These are phyloP conservation scores for Cyanophora paradoxa DNA, from an alignment of 78 protist species.

Conservation along the genomic window DNA sequence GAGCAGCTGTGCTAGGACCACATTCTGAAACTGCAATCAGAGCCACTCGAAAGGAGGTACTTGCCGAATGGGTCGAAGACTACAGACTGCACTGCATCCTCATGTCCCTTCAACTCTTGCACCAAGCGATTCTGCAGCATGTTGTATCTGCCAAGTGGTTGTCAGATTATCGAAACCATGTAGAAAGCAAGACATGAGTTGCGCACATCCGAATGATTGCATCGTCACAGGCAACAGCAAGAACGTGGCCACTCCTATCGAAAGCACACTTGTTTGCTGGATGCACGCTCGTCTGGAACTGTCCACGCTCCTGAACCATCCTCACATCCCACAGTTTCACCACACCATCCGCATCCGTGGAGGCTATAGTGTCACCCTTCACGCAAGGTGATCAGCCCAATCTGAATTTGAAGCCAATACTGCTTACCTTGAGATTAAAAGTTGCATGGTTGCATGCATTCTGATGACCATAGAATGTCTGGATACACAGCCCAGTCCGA, in stretches of 20 bases:
- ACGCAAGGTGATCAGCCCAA: not conserved
- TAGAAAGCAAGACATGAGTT: too few species aligned
- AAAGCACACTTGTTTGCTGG: slow-evolving; percentile 24
- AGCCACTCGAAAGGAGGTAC: slow-evolving; percentile 3
- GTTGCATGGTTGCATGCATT: slow-evolving; percentile 46
- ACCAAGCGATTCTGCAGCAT: too few species aligned
- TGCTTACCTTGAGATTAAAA: slow-evolving; percentile 38
- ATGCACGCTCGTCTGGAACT: not conserved
- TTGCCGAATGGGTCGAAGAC: not conserved
- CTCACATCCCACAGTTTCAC: slow-evolving; percentile 59
- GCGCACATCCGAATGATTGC: not conserved
- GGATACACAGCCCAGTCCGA: slow-evolving; percentile 37
- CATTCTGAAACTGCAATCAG: slow-evolving; percentile 3
- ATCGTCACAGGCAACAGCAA: slow-evolving; percentile 7
- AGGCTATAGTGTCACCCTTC: slow-evolving; percentile 51
- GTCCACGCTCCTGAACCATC: slow-evolving; percentile 29
- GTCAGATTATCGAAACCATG: too few species aligned
- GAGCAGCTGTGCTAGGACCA: slow-evolving; percentile 8
- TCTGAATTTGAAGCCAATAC: slow-evolving; percentile 31
- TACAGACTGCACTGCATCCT: slow-evolving; percentile 37
- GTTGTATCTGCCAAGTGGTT: too few species aligned
- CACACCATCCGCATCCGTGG: slow-evolving; percentile 77
- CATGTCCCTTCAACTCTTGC: slow-evolving; percentile 33
- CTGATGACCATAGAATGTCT: slow-evolving; percentile 78
- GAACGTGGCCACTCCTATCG: slow-evolving; percentile 16